Conservation (phyloP, 768 basidiomycete genomes). For the Favolaschia claudopus region DNA sequence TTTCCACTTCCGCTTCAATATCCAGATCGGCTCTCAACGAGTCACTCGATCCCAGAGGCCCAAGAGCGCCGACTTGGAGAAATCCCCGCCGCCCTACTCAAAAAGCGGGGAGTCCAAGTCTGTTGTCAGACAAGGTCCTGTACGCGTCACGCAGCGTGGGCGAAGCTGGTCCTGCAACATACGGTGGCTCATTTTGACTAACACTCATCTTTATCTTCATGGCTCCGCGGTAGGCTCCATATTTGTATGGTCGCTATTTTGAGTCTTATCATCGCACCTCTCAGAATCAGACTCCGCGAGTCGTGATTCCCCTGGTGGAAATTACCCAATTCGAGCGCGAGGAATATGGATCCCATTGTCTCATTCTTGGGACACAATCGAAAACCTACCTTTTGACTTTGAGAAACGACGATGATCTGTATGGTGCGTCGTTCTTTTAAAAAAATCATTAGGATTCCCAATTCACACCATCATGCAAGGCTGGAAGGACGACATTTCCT, state of each 20-base stretch:
- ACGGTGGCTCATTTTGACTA: conserved; percentile 10
- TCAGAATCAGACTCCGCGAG: neutral
- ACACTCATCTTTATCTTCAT: neutral
- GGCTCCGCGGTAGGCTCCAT: too few relatives aligned
- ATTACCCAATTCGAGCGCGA: conserved; percentile 1
- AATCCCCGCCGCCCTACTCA: conserved; percentile 4
- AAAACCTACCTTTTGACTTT: conserved; percentile 1
- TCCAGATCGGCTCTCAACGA: too few relatives aligned
- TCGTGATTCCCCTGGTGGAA: neutral
- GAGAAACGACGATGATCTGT: conserved; percentile 6
- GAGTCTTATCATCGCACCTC: neutral
- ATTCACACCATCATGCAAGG: neutral
- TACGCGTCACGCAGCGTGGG: neutral
- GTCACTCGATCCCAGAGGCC: neutral
- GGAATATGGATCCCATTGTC: neutral
- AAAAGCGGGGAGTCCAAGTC: neutral
- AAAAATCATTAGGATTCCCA: too few relatives aligned
- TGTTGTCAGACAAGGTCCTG: neutral
- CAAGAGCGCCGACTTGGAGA: neutral
- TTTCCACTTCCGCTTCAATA: neutral
- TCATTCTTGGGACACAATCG: neutral
- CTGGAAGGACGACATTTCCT: conserved; percentile 14
- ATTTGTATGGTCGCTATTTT: too few relatives aligned
- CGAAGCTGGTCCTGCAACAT: conserved; percentile 1
- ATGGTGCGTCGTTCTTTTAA: conserved; percentile 1